These are phyloP conservation scores for Zymoseptoria pseudotritici DNA, from an alignment of 2,329 filamentous ascomycete species.

Conservation along the genomic window DNA sequence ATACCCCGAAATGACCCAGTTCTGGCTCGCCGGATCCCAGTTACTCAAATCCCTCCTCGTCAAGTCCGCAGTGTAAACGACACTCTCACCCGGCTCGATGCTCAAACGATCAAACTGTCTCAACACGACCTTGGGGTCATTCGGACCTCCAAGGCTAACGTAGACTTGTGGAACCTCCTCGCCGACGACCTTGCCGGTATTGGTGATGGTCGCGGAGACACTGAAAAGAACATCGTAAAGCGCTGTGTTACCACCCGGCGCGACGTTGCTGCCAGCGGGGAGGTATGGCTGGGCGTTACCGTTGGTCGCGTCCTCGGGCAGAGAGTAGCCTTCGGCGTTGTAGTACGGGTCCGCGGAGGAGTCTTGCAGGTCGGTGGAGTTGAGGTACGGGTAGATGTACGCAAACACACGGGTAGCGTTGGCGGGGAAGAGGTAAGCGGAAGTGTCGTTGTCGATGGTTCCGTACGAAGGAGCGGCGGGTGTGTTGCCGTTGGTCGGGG, in stretches of 20 bases:
- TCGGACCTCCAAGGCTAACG: constrained; percentile 68
- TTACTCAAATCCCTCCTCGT: constrained; percentile 78
- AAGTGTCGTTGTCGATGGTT: constrained; percentile 53
- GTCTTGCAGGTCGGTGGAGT: constrained; percentile 50
- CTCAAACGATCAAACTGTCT: constrained; percentile 74
- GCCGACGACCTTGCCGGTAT: constrained; percentile 58
- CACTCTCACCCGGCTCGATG: constrained; percentile 61
- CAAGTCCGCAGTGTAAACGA: constrained; percentile 59
- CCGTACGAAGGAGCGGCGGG: constrained; percentile 57
- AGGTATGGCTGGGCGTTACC: constrained; percentile 51
- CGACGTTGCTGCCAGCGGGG: constrained; percentile 53
- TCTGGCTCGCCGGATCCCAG: constrained; percentile 72
- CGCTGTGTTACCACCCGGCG: constrained; percentile 51
- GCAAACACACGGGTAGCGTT: constrained; percentile 45
- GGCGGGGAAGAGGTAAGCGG: constrained; percentile 62
- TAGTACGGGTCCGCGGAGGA: constrained; percentile 55
- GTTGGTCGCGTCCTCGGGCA: constrained; percentile 51
- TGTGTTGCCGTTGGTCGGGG: constrained; percentile 54
- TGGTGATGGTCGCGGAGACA: constrained; percentile 60
- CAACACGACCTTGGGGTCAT: constrained; percentile 60
- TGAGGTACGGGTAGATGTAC: constrained; percentile 68
- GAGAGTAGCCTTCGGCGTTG: constrained; percentile 52
- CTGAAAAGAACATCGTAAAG: constrained; percentile 65
- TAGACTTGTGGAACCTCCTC: constrained; percentile 72
- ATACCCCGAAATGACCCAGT: constrained; percentile 61